A percentile compares a stretch with the other conserved stretches of the same genome.
Conservation (phyloP, 164 flowering plant species). For the Aristolochia californica region DNA sequence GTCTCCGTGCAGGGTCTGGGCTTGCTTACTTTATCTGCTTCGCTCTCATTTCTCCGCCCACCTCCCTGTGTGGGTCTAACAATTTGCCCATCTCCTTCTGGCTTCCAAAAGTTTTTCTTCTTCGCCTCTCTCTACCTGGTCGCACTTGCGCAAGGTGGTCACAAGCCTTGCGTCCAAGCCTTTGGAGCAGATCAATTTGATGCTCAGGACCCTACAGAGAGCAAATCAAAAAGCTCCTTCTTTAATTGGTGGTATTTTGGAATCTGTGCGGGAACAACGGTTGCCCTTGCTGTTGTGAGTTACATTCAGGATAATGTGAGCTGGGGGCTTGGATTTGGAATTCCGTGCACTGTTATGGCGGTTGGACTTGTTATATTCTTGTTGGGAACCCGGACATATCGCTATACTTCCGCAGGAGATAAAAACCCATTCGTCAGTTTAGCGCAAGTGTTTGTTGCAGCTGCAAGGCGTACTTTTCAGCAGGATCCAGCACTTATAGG, state of each 20-base stretch:
- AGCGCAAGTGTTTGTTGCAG: conserved; percentile 7
- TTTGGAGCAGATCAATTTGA: conserved; percentile 18
- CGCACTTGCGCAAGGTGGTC: conserved; percentile 10
- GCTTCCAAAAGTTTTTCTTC: conserved; percentile 1
- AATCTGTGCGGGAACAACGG: neutral
- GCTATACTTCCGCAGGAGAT: neutral
- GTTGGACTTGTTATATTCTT: neutral
- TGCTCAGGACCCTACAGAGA: neutral
- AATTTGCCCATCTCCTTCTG: neutral
- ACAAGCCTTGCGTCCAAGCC: conserved; percentile 15
- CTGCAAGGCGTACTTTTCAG: neutral
- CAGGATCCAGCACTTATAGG: too few relatives aligned
- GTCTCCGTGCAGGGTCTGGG: conserved; percentile 32
- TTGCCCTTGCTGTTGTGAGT: neutral
- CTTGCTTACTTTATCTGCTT: conserved; percentile 35
- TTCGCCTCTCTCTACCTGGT: conserved; percentile 16
- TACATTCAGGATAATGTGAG: conserved; percentile 6
- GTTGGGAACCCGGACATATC: neutral
- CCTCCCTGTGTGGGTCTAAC: conserved; percentile 10
- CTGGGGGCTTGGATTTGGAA: conserved; percentile 5
- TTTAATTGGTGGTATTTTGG: conserved; percentile 18
- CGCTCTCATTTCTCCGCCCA: conserved; percentile 15
- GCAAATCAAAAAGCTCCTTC: conserved; percentile 11
- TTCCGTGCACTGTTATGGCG: conserved; percentile 1
- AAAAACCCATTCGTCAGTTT: neutral